Conservation (phyloP, 2,329 filamentous ascomycete species). For the Alternaria sp. region DNA sequence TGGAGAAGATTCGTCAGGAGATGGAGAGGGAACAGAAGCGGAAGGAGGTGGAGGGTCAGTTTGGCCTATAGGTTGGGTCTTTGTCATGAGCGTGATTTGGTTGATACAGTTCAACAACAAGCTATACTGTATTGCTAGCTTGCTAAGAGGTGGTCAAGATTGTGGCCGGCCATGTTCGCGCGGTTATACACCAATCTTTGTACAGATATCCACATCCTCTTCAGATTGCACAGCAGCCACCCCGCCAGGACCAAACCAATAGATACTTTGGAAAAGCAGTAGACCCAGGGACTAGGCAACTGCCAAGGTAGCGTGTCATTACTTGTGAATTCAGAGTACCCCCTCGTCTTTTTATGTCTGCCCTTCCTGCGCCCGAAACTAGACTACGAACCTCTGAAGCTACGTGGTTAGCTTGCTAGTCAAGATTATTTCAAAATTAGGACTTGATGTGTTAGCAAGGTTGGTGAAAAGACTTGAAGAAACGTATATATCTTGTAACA, state of each 20-base stretch:
- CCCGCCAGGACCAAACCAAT: too few species aligned
- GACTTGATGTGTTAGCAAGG: neutral
- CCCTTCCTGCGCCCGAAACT: neutral
- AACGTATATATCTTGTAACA: neutral
- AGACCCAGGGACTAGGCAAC: neutral
- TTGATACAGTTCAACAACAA: too few species aligned
- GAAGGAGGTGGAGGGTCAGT: conserved; percentile 54
- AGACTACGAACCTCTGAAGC: neutral
- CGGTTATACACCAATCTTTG: too few species aligned
- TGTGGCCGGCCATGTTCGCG: too few species aligned
- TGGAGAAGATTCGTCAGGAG: conserved; percentile 50
- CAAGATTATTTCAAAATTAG: neutral
- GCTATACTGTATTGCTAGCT: too few species aligned
- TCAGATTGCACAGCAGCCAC: too few species aligned
- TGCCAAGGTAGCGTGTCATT: neutral
- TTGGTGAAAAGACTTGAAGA: neutral
- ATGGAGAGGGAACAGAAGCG: conserved; percentile 47
- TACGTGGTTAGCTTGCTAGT: neutral
- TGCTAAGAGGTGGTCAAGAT: too few species aligned
- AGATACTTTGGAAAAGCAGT: neutral
- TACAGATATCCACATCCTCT: too few species aligned
- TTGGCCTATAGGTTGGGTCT: conserved; percentile 34
- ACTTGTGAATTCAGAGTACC: neutral
- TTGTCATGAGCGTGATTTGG: too few species aligned
- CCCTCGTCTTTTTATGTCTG: neutral